Base-by-base conservation (phyloP, 805 yeast genomes). In the Nakazawaea holstii region DNA sequence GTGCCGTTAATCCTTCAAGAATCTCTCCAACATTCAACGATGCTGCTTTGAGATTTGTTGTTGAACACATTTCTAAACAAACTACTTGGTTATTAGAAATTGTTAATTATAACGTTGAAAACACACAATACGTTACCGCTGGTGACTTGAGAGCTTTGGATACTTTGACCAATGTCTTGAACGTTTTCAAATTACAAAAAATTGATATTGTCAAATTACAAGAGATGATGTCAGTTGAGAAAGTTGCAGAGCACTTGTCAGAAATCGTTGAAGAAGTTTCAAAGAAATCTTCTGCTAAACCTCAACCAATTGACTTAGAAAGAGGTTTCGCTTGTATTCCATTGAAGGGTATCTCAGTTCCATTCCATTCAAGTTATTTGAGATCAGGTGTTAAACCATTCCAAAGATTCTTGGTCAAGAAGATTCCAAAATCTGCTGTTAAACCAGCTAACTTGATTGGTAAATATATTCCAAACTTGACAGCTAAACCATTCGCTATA, bases 271-370 rank as follows among this genome's bases (percentile, higher is more conserved):
- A 72, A 41, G 97, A 91, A 72, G 88, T 91, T 53, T 70, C 97
- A 35, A 80, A 82, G 67, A 82, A 87, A 66, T 79, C 96, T 14
- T 46, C 68, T 45, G 96, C 87, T 50, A 94, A 94, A 73, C 90
- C 95, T 46, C 98, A 92, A 74, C 99, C 99, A 59, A 88, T 94
- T 66, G 95, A 90, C 48, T 77, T 95, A 62, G 95, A 94, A 73
- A 86, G 99, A 74, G 99, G 99, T 26, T 92, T 88, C 59, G 98
- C 99, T 37, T 92, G 94, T 61, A 94, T 94, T 60, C 99, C 99
- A 67, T 80, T 94, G 69, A 90, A 86, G 77, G 99, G 99, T 59
- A 94, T 94, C 57, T 89, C 97, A n/a, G 99, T 94, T 65, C 99
- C 99, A 53, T 94, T 94, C 97, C 99, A 94, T 73, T 90, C 97